Evolutionary conservation across 345 rosid genomes (phyloP), one percentile per base, ranked within the genome.

Genomic region (Kandelia obovata): DNA sequence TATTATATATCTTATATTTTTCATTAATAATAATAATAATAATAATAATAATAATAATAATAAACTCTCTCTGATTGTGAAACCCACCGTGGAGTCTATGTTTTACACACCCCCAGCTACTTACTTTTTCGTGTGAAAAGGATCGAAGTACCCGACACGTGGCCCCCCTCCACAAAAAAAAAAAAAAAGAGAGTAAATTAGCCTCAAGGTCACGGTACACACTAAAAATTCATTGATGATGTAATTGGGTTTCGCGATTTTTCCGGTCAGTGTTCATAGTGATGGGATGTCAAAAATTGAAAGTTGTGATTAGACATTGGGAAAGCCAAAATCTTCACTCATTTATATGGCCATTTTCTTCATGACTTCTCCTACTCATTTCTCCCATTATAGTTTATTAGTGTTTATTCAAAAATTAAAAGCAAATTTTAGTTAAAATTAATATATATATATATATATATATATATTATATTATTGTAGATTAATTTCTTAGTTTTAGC

Each of bases 141-240:
- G 73, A 79, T 67, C 23, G 25, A 51, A 69, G 70, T 61, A 49
- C 62, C 80, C 80, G 78, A 62, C 80, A 70, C 67, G 62, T 53
- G 84, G 82, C 53, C 85, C 88, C 70, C 17, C 11, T 51, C 1
- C 39, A 66, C 60, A 58, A 60, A 8, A 53, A 30, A 74, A 21
- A 21, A 21, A 21, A 21, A 21, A 21, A 21, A 21, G n/a, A n/a
- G n/a, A n/a, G 58, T 71, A 68, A 59, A 58, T 59, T 76, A 61
- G 71, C 65, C 80, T 73, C 47, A 61, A 71, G 71, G 70, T 37
- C 25, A 37, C 74, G 31, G 65, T 72, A 55, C 72, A 71, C 77
- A 64, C 66, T 21, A 59, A 62, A 39, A n/a, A n/a, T 71, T 78
- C 61, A 16, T 47, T 23, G 72, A 61, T 65, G 75, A 71, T 65